Evolutionary conservation across 2,329 filamentous ascomycete species (phyloP), one percentile per base, ranked within the genome.

Genomic region (Aspergillus pseudoglaucus): DNA sequence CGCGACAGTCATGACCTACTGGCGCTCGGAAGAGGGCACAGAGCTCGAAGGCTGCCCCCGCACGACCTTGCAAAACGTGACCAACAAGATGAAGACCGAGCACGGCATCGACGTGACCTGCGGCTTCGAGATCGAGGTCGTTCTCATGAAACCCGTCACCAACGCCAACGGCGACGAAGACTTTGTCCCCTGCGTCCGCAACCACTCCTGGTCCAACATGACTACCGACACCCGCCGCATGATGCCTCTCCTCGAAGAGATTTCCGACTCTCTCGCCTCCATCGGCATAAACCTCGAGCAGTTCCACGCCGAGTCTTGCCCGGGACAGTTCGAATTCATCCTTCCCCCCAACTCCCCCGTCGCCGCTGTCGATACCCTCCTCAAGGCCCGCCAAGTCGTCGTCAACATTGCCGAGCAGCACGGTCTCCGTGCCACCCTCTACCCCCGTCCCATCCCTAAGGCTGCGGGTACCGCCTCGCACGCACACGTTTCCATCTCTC

Each of bases 71-170:
- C 70, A 80, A 46, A 72, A 67, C 3, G 72, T 82, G 0, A 60
- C 84, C 1, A 69, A 76, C 0, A 67, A 69, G 5, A 77, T 85
- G 0, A 68, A 75, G 9, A 57, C 67, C 2, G 71, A 79, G 5
- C 66, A 75, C 33, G 73, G 75, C 1, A 71, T 88, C 2, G 66
- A 74, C 3, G 81, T 90, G 42, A 72, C 84, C 0, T 67, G 89
- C 14, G 89, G 88, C 0, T 94, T 93, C 55, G 89, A 95, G 65
- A 81, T 94, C 37, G 88, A 94, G 65, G 80, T 93, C 8, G 76
- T 87, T 1, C 83, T 94, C 53, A 72, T 91, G 54, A 75, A 76
- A 37, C 75, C 75, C 17, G 59, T 66, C 30, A 56, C 60, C 6
- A 57, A 66, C 22, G 53, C 64, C 14, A 54, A 53, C 4, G 51